Evolutionary conservation across 768 basidiomycete species (phyloP), one percentile per base, ranked within the genome.

Genomic region (Dacryopinax primogenitus): DNA sequence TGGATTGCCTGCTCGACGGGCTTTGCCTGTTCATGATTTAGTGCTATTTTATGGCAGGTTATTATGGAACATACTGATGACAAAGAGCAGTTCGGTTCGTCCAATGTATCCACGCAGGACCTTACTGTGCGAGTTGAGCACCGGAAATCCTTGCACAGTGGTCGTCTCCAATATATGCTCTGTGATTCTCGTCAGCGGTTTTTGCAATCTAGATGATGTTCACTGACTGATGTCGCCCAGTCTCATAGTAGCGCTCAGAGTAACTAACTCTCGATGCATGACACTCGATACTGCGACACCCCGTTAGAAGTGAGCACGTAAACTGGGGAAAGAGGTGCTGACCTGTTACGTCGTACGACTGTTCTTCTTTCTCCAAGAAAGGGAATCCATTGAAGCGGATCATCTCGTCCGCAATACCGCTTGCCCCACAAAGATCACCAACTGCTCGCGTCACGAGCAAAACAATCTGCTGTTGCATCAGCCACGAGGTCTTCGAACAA

Each of bases 311-410:
- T 11, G 18, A n/a, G 36, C 37, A 12, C 21, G 18, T 58, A 67
- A 28, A 21, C 26, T 33, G 33, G 34, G 21, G 21, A 44, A 62
- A 51, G 16, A 44, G 37, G 16, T 33, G 74, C 84, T 64, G 70
- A 96, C 95, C 91, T 62, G 91, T 83, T 47, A 92, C 88, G 72
- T 95, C 86, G 71, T 90, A 94, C 0, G 90, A 86, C 70, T 91
- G 87, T 72, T 96, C 92, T 67, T 96, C 91, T 72, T 94, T 94
- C 76, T 97, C 95, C 66, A 99, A 78, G 79, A 94, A 93, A 0
- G 96, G 96, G 77, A 88, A 98, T 9, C 94, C 95, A 72, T 96
- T 98, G 77, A 99, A 95, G 18, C 86, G 83, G 71, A 99, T 99
- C 83, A 88, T 91, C 71, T 96, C 91, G 68, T 99, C 96, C 2